Percentiles rank a stretch among this genome's conserved stretches.
These are phyloP conservation scores for Chrysanthemum lavandulifolium DNA, from an alignment of 129 eudicot genomes.

Conservation along the genomic window DNA sequence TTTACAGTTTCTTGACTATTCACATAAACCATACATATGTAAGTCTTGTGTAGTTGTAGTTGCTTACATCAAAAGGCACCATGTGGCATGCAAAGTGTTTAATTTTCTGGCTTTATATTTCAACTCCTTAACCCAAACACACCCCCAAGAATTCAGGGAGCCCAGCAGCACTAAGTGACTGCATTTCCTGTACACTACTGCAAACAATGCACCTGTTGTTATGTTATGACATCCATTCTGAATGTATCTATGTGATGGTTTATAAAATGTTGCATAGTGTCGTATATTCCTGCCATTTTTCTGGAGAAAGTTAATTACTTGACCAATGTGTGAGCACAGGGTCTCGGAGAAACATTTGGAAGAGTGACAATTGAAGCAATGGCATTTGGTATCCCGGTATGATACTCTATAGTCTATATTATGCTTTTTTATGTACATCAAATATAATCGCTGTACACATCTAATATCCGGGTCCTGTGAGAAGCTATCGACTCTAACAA, in stretches of 20 bases:
- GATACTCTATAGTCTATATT: neutral
- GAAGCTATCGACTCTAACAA: neutral
- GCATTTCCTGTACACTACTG: too few species aligned
- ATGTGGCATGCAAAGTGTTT: neutral
- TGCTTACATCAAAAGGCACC: neutral
- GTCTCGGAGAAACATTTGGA: constrained; percentile 96
- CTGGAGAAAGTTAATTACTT: neutral
- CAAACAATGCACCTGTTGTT: too few species aligned
- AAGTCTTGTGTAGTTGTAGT: neutral
- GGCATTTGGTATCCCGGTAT: constrained; percentile 88
- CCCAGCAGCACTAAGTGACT: too few species aligned
- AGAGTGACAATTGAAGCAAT: constrained; percentile 98
- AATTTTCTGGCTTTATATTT: too few species aligned
- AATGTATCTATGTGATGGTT: neutral
- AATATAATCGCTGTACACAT: neutral
- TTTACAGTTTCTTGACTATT: neutral
- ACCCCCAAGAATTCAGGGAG: too few species aligned
- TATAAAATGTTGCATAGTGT: neutral
- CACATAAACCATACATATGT: neutral
- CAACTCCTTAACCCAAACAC: too few species aligned
- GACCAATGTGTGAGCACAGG: constrained; percentile 45
- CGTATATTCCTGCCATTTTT: neutral
- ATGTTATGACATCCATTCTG: too few species aligned
- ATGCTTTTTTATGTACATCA: neutral
- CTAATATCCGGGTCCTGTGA: neutral